A percentile compares a stretch with the other conserved stretches of the same genome.
Conservation (phyloP, 2,329 filamentous ascomycete genomes). For the Aspergillus brunneoviolaceus region DNA sequence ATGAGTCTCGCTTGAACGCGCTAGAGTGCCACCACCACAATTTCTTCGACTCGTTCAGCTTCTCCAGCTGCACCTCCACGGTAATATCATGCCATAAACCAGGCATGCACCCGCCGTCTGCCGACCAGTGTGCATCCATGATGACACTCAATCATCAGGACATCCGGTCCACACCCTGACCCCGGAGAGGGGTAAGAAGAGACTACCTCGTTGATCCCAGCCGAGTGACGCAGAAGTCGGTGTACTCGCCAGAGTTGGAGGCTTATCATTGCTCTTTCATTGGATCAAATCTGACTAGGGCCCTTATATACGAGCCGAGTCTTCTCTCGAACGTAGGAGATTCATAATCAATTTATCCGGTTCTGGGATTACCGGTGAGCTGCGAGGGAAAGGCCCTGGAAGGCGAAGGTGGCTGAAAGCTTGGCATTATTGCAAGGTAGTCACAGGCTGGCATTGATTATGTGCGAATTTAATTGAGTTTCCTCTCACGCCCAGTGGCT, state of each 20-base stretch:
- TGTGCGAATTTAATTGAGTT: background rate
- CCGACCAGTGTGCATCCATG: background rate
- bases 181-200: background rate
- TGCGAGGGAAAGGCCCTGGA: background rate
- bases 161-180: background rate
- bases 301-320: background rate
- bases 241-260: background rate
- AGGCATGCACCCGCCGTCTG: background rate
- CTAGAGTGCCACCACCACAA: background rate
- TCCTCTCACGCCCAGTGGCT: background rate
- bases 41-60: background rate
- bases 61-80: background rate
- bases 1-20: background rate
- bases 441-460: background rate
- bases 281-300: background rate
- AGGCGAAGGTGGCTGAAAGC: background rate
- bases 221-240: background rate
- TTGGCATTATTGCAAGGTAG: background rate
- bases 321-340: background rate
- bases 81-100: slow-evolving; percentile 1
- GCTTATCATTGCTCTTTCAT: slow-evolving; percentile 2
- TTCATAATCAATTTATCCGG: background rate
- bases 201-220: background rate
- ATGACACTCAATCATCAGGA: background rate
- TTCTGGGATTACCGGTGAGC: background rate